Conservation (phyloP, 257 asterid species). For the Solanum pimpinellifolium region DNA sequence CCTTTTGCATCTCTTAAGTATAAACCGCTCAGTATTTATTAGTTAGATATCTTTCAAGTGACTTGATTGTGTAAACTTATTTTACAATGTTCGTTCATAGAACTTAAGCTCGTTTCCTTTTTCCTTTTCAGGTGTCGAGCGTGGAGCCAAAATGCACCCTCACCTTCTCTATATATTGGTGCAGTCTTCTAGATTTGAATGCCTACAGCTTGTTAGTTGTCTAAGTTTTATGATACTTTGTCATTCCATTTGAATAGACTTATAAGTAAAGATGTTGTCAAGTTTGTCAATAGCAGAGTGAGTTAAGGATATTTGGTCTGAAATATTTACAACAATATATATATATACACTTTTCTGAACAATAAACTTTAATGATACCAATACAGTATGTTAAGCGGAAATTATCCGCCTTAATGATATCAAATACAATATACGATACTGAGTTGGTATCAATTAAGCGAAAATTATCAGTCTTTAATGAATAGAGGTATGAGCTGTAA, state of each 20-base stretch:
- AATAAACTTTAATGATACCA: too few relatives aligned
- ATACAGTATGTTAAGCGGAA: background rate
- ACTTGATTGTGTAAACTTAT: background rate
- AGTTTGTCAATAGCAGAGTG: background rate
- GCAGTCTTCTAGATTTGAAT: background rate
- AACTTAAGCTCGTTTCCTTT: background rate
- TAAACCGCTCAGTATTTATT: background rate
- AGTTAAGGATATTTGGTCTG: background rate
- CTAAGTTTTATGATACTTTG: background rate
- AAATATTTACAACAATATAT: background rate
- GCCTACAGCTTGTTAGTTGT: background rate
- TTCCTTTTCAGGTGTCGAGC: background rate
- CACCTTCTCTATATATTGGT: background rate
- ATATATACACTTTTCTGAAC: too few relatives aligned
- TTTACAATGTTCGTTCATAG: background rate
- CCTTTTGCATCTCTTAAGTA: background rate
- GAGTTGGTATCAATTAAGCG: background rate
- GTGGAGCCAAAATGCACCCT: background rate
- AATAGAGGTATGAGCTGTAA: too few relatives aligned
- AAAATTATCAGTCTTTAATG: background rate
- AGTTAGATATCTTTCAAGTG: background rate
- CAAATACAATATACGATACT: too few relatives aligned
- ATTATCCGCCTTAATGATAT: too few relatives aligned
- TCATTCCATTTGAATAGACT: background rate
- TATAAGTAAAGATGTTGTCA: too few relatives aligned